A percentile compares a stretch with the other conserved stretches of the same genome.
phyloP scores from a whole-genome alignment of 768 basidiomycete species.

The Stropharia rugosoannulata region DNA sequence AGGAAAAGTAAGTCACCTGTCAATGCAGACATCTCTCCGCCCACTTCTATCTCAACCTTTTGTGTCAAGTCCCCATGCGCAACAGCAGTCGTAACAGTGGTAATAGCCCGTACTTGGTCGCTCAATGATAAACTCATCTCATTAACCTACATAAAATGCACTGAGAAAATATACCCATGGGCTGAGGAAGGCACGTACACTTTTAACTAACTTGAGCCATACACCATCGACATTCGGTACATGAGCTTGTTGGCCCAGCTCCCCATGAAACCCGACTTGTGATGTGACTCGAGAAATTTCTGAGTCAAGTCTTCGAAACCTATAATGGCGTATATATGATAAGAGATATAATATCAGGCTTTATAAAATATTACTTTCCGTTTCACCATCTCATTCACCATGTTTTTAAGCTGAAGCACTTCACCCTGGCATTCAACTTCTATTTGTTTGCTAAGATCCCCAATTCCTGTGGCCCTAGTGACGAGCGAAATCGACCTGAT shows the following conservation, averaged over 20 bases:
- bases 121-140: neutral
- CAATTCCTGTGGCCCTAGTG: conserved; percentile 2
- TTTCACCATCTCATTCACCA: conserved; percentile 43
- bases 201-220: neutral
- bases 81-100: neutral
- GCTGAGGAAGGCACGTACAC: neutral
- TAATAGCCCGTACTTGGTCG: neutral
- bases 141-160: neutral
- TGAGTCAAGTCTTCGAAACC: neutral
- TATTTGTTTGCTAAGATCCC: conserved; percentile 10
- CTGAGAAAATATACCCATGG: neutral
- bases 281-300: neutral
- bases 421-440: conserved; percentile 6
- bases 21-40: neutral
- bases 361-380: neutral
- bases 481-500: conserved; percentile 2
- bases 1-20: too few species aligned
- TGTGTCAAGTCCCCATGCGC: neutral
- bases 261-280: neutral
- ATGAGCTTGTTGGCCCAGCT: neutral
- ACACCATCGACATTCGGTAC: neutral
- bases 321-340: neutral
- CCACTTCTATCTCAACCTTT: neutral
- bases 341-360: neutral
- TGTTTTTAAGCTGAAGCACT: conserved; percentile 25